Evolutionary conservation across 2,329 filamentous ascomycete species (phyloP).

Genomic region (Sordariomycetes sp.): DNA sequence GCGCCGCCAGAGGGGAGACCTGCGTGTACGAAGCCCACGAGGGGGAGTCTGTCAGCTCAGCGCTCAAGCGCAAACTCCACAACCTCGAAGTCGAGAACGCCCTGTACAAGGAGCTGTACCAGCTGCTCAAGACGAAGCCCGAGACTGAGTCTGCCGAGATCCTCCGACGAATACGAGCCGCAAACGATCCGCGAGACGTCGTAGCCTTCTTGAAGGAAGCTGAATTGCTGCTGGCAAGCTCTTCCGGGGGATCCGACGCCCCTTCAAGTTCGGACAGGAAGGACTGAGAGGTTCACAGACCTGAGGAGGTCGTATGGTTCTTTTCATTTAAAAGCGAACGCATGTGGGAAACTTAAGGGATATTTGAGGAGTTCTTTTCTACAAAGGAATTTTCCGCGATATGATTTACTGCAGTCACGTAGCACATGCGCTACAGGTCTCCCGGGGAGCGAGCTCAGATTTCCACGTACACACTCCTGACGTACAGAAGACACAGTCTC

Average conservation of each 20-base stretch:
- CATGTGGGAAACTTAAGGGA: too few relatives aligned
- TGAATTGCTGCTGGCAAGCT: background rate
- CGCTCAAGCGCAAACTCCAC: background rate
- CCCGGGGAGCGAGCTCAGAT: too few relatives aligned
- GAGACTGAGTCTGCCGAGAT: slow-evolving; percentile 1
- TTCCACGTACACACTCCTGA: too few relatives aligned
- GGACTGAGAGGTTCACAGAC: background rate
- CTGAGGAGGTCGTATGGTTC: too few relatives aligned
- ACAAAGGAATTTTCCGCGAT: too few relatives aligned
- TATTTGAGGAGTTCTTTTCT: too few relatives aligned
- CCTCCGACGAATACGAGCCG: background rate
- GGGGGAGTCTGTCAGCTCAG: background rate
- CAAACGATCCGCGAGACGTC: background rate
- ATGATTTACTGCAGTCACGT: too few relatives aligned
- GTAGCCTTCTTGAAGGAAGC: background rate
- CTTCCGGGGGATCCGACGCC: background rate
- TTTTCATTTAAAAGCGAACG: too few relatives aligned
- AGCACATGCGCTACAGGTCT: too few relatives aligned
- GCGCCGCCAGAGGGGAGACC: background rate
- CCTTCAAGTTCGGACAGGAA: background rate
- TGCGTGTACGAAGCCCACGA: slow-evolving; percentile 1
- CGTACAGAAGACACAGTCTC: too few relatives aligned
- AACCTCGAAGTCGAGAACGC: slow-evolving; percentile 1
- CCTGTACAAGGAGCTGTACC: slow-evolving; percentile 1
- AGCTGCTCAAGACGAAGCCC: background rate